Evolutionary conservation across 1,284 basidiomycete genomes (phyloP).

Genomic region (Phlebopus sp.): DNA sequence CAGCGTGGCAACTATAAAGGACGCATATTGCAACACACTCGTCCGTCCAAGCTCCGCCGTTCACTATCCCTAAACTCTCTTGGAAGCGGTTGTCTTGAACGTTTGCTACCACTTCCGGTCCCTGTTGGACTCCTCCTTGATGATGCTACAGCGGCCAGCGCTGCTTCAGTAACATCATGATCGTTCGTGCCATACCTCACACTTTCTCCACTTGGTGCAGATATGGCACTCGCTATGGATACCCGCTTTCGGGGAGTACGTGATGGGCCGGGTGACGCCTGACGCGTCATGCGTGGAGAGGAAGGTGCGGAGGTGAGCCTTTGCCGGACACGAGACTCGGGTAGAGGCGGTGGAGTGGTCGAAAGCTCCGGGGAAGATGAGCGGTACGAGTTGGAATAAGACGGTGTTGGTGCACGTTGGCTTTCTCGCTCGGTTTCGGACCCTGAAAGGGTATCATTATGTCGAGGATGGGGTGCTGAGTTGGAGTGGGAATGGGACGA

Average conservation of each 20-base stretch:
- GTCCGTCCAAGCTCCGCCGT: constrained; percentile 39
- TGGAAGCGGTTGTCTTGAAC: constrained; percentile 55
- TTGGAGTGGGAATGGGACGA: constrained; percentile 29
- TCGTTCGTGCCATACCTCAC: constrained; percentile 27
- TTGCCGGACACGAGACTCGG: constrained; percentile 28
- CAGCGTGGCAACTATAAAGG: constrained; percentile 8
- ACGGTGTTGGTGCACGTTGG: constrained; percentile 31
- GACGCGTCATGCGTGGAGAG: constrained; percentile 48
- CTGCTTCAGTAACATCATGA: constrained; percentile 48
- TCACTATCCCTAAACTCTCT: constrained; percentile 53
- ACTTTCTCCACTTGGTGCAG: constrained; percentile 25
- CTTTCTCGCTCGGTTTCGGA: constrained; percentile 76
- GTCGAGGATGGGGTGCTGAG: constrained; percentile 20
- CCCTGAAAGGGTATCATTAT: constrained; percentile 51
- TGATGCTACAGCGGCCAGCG: constrained; percentile 59
- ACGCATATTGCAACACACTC: constrained; percentile 34
- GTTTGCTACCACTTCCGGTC: constrained; percentile 37
- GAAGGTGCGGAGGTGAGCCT: constrained; percentile 53
- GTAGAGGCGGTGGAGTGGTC: constrained; percentile 36
- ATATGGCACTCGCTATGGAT: constrained; percentile 33
- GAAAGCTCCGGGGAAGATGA: constrained; percentile 42
- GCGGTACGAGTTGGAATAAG: constrained; percentile 31
- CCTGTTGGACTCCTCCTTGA: constrained; percentile 44
- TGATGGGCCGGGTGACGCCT: constrained; percentile 39
- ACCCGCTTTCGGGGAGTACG: constrained; percentile 44